phyloP scores from a whole-genome alignment of 306 rosid species.

The Cyamopsis tetragonoloba region DNA sequence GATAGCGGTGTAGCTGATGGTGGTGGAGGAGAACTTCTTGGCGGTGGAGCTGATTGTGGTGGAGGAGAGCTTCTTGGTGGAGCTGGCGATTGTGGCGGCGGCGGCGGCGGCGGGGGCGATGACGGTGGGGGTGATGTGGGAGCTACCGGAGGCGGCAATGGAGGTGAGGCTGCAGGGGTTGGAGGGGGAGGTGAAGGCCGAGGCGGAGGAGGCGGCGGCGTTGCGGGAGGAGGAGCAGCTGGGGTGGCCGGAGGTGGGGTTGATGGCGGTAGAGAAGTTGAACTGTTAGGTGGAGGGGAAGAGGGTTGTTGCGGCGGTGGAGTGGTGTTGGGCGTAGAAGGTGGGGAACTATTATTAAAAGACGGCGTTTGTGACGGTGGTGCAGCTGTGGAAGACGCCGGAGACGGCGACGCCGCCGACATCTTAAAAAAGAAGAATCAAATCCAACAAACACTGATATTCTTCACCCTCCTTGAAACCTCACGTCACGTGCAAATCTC shows the following conservation, averaged over 20 bases:
- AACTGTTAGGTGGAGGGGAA: slow-evolving; percentile 22
- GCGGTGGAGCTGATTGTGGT: slow-evolving; percentile 20
- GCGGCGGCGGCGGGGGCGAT: slow-evolving; percentile 20
- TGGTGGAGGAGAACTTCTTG: slow-evolving; percentile 35
- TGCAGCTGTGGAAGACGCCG: slow-evolving; percentile 41
- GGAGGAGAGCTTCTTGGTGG: slow-evolving; percentile 26
- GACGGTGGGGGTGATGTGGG: slow-evolving; percentile 7
- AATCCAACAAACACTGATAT: not conserved
- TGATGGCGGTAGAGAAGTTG: slow-evolving; percentile 23
- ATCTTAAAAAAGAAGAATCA: slow-evolving; percentile 32
- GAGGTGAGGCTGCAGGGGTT: slow-evolving; percentile 10
- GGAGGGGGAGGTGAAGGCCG: slow-evolving; percentile 34
- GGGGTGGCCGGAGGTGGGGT: slow-evolving; percentile 38
- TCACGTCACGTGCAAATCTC: slow-evolving; percentile 14
- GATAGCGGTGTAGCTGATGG: slow-evolving; percentile 33
- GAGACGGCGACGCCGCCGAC: slow-evolving; percentile 66
- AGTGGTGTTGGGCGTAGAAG: not conserved
- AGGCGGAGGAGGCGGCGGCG: slow-evolving; percentile 25
- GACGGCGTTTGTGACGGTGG: slow-evolving; percentile 34
- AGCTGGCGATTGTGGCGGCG: slow-evolving; percentile 28
- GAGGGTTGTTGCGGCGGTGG: slow-evolving; percentile 30
- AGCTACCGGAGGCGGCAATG: slow-evolving; percentile 4
- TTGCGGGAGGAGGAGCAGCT: slow-evolving; percentile 28
- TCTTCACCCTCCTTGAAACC: not conserved
- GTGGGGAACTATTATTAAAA: not conserved